A percentile compares a stretch with the other conserved stretches of the same genome.
These are phyloP conservation scores for Cytospora piceae DNA, from an alignment of 2,329 filamentous ascomycete genomes.

Conservation along the genomic window DNA sequence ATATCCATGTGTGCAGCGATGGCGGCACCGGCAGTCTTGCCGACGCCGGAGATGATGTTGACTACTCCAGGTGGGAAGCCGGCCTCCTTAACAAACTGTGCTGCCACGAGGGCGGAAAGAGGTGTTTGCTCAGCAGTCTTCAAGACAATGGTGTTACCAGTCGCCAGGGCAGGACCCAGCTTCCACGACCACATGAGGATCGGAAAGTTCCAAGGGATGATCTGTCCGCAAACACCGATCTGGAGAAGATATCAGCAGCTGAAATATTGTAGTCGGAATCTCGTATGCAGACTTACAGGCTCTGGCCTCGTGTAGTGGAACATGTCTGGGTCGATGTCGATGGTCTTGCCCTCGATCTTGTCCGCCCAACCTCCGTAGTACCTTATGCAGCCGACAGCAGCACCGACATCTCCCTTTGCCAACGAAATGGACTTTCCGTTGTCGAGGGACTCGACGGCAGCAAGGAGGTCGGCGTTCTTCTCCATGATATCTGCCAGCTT, in stretches of 20 bases:
- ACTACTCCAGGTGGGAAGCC: slow-evolving; percentile 76
- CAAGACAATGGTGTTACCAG: slow-evolving; percentile 63
- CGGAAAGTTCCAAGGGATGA: slow-evolving; percentile 78
- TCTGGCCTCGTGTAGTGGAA: slow-evolving; percentile 85
- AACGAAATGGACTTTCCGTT: slow-evolving; percentile 81
- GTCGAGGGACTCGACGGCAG: slow-evolving; percentile 84
- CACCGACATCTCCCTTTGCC: slow-evolving; percentile 74
- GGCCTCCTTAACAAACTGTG: slow-evolving; percentile 66
- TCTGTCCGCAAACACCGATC: slow-evolving; percentile 80
- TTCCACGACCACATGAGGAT: slow-evolving; percentile 74
- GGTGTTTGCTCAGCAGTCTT: slow-evolving; percentile 68
- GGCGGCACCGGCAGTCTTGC: slow-evolving; percentile 66
- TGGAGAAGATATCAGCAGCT: slow-evolving; percentile 33
- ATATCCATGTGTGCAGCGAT: slow-evolving; percentile 66
- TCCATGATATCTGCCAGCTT: slow-evolving; percentile 83
- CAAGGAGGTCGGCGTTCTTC: slow-evolving; percentile 75
- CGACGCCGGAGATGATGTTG: slow-evolving; percentile 72
- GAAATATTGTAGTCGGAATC: background rate
- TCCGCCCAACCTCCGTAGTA: slow-evolving; percentile 93
- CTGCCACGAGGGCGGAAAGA: slow-evolving; percentile 63
- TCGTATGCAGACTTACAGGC: slow-evolving; percentile 54
- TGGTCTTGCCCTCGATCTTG: slow-evolving; percentile 87
- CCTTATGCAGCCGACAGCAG: slow-evolving; percentile 71
- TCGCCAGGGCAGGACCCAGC: slow-evolving; percentile 66
- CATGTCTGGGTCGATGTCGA: slow-evolving; percentile 76